Evolutionary conservation across 1,139 yeast genomes (phyloP).

Genomic region (Hemisphaericaspora subhashii): DNA sequence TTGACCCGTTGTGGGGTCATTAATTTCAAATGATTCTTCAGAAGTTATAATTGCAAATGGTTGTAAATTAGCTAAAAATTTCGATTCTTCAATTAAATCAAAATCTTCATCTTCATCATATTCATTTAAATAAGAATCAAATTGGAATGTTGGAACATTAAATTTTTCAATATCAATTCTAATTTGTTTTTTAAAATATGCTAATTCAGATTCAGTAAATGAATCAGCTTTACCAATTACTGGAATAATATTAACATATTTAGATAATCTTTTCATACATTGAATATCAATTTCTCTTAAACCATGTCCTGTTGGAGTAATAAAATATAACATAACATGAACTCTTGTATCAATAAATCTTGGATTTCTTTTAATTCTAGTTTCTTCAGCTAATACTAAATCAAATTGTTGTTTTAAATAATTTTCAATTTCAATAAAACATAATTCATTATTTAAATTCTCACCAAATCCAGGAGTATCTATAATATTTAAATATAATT

Average conservation of each 20-base stretch:
- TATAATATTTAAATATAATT: constrained; percentile 59
- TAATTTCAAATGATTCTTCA: constrained; percentile 48
- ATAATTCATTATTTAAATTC: constrained; percentile 60
- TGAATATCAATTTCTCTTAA: constrained; percentile 72
- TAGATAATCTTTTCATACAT: constrained; percentile 74
- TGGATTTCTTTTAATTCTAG: constrained; percentile 86
- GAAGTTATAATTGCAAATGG: constrained; percentile 92
- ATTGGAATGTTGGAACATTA: constrained; percentile 81
- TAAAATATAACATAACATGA: constrained; percentile 68
- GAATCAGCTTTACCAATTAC: constrained; percentile 87
- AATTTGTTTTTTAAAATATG: constrained; percentile 52
- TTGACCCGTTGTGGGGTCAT: constrained; percentile 54
- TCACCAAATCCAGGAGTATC: constrained; percentile 84
- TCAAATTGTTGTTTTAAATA: constrained; percentile 90
- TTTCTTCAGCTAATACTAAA: constrained; percentile 87
- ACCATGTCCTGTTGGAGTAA: constrained; percentile 79
- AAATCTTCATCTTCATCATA: constrained; percentile 60
- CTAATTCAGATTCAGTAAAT: constrained; percentile 73
- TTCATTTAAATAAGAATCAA: constrained; percentile 48
- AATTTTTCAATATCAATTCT: constrained; percentile 72
- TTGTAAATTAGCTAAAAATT: constrained; percentile 66
- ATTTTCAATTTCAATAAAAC: constrained; percentile 69
- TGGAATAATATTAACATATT: constrained; percentile 85
- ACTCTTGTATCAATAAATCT: constrained; percentile 76
- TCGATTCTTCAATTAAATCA: constrained; percentile 81